Conservation (phyloP, 139 green algal species). For the Auxenochlorella pyrenoidosa region DNA sequence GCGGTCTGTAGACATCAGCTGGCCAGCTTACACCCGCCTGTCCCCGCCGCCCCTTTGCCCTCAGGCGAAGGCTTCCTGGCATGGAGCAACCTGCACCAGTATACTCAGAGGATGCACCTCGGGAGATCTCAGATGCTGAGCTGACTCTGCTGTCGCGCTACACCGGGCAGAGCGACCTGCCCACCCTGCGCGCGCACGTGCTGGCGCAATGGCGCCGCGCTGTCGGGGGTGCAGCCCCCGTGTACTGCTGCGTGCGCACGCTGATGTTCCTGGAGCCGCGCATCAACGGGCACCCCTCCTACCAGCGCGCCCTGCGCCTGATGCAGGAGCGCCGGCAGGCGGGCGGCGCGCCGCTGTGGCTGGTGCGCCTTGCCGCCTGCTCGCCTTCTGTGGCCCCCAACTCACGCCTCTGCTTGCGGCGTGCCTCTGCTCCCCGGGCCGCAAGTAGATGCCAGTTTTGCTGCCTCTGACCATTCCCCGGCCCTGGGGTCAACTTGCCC, state of each 20-base stretch:
- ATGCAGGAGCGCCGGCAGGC: not conserved
- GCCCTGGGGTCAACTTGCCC: no score
- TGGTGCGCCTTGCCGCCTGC: not conserved
- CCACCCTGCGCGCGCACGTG: not conserved
- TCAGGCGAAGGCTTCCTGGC: no score
- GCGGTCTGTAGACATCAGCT: no score
- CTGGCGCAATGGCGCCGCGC: not conserved
- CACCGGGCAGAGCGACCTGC: not conserved
- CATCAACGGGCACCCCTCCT: not conserved
- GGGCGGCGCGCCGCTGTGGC: not conserved
- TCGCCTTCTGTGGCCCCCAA: not conserved
- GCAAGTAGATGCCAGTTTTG: not conserved
- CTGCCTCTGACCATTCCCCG: no score
- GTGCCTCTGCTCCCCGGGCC: no score
- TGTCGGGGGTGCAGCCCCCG: not conserved
- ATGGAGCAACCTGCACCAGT: no score
- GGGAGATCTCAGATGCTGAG: not conserved
- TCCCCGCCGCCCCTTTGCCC: no score
- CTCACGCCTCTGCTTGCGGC: no score
- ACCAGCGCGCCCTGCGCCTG: not conserved
- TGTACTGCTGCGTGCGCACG: not conserved
- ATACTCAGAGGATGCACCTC: not conserved
- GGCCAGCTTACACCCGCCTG: no score
- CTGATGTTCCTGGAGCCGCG: constrained; percentile 10
- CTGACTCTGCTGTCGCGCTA: not conserved